phyloP scores from a whole-genome alignment of 352 stramenopile species.

The Phytopythium ostracodes region DNA sequence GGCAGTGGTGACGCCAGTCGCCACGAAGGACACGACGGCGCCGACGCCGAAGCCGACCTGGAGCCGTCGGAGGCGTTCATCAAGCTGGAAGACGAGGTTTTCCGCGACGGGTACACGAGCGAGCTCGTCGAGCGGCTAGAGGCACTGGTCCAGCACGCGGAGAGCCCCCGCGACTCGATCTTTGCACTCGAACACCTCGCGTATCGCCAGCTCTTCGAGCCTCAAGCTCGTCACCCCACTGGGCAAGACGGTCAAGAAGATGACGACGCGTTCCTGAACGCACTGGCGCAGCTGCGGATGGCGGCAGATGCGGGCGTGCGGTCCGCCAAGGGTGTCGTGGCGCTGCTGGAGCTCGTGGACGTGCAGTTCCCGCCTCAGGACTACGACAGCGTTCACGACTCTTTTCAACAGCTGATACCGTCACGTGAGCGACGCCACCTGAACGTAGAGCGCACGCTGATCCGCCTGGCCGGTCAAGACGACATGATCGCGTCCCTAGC shows the following conservation, averaged over 20 bases:
- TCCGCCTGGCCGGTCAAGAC: conserved; percentile 21
- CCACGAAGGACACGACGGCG: not conserved
- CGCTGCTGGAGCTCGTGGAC: conserved; percentile 58
- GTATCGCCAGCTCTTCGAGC: conserved; percentile 62
- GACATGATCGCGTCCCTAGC: conserved; percentile 62
- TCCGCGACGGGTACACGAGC: conserved; percentile 33
- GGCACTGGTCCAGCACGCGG: conserved; percentile 18
- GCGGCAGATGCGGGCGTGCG: conserved; percentile 40
- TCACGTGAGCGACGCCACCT: conserved; percentile 21
- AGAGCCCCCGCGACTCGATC: conserved; percentile 31
- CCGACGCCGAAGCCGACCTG: conserved; percentile 10
- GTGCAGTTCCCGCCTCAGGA: conserved; percentile 21
- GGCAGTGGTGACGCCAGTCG: not conserved
- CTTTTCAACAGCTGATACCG: conserved; percentile 7
- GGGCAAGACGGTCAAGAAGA: conserved; percentile 5
- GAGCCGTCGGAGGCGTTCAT: conserved; percentile 47
- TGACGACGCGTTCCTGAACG: conserved; percentile 31
- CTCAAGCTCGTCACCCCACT: conserved; percentile 6
- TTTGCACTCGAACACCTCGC: conserved; percentile 53
- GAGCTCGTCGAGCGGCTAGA: conserved; percentile 34
- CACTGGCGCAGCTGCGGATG: conserved; percentile 36
- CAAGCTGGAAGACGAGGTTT: conserved; percentile 44
- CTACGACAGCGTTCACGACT: conserved; percentile 12
- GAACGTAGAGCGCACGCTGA: conserved; percentile 30
- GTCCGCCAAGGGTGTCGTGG: conserved; percentile 34